A percentile compares a stretch with the other conserved stretches of the same genome.
Evolutionary conservation across 2,329 filamentous ascomycete genomes (phyloP).

Genomic region (Cadophora malorum): DNA sequence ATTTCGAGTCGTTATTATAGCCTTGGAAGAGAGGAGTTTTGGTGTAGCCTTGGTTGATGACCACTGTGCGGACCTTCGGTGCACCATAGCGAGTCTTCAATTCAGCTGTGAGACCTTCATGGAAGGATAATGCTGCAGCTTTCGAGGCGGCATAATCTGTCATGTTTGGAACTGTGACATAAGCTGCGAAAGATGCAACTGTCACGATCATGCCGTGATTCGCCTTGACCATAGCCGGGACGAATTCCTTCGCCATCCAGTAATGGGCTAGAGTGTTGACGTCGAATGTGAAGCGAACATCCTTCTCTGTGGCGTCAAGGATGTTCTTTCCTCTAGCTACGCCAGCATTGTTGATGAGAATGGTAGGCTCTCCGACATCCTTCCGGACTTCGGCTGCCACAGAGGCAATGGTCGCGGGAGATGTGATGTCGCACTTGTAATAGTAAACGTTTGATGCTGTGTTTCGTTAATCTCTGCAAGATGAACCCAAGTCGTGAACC

Average conservation of each 20-base stretch:
- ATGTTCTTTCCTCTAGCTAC: conserved; percentile 67
- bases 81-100: conserved; percentile 66
- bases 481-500: neutral
- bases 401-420: conserved; percentile 56
- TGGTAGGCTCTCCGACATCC: conserved; percentile 67
- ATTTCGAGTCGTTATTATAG: conserved; percentile 57
- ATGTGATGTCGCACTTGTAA: conserved; percentile 74
- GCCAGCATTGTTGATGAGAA: conserved; percentile 77
- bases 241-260: conserved; percentile 69
- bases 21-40: conserved; percentile 66
- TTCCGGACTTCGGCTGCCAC: conserved; percentile 60
- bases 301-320: conserved; percentile 60
- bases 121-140: conserved; percentile 69
- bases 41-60: conserved; percentile 68
- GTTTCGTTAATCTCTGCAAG: neutral
- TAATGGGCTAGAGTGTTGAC: conserved; percentile 74
- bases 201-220: conserved; percentile 79
- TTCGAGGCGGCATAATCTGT: conserved; percentile 73
- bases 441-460: conserved; percentile 64
- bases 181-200: conserved; percentile 69
- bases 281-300: conserved; percentile 71
- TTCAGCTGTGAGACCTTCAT: conserved; percentile 69
- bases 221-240: conserved; percentile 65
- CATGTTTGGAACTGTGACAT: conserved; percentile 65
- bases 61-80: conserved; percentile 67